These are phyloP conservation scores for Erythrophleum ivorense DNA, from an alignment of 331 rosid genomes.

Conservation along the genomic window DNA sequence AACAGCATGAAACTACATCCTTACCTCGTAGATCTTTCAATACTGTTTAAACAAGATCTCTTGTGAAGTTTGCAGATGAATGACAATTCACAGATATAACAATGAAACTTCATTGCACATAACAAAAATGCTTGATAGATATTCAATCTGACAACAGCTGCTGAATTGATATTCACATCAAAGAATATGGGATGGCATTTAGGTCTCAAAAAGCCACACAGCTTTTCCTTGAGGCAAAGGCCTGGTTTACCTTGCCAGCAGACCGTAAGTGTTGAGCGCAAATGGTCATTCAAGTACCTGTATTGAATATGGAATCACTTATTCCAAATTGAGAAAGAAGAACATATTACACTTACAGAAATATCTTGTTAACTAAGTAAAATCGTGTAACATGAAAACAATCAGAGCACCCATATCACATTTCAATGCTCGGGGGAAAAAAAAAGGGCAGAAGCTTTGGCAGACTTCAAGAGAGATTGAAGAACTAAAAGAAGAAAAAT, in stretches of 20 bases:
- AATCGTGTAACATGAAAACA: not conserved
- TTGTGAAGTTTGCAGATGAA: slow-evolving; percentile 60
- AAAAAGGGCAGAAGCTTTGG: not conserved
- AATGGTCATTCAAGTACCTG: slow-evolving; percentile 80
- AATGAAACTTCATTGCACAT: slow-evolving; percentile 91
- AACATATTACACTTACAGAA: slow-evolving; percentile 2
- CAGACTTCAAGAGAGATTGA: not conserved
- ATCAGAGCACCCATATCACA: slow-evolving; percentile 5
- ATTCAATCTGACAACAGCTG: slow-evolving; percentile 81
- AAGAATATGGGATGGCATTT: slow-evolving; percentile 90
- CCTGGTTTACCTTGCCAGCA: slow-evolving; percentile 81
- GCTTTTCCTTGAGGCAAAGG: slow-evolving; percentile 54
- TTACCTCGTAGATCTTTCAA: slow-evolving; percentile 75
- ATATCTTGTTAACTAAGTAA: not conserved
- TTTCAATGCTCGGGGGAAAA: slow-evolving; percentile 1
- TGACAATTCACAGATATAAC: slow-evolving; percentile 67
- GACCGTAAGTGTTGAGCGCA: slow-evolving; percentile 71
- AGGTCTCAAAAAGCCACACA: slow-evolving; percentile 71
- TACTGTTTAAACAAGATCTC: slow-evolving; percentile 44
- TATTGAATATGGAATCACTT: slow-evolving; percentile 37
- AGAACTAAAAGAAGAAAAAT: not conserved
- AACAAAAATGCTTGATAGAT: slow-evolving; percentile 70
- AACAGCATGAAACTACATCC: slow-evolving; percentile 12
- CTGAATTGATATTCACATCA: slow-evolving; percentile 85
- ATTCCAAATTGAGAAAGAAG: slow-evolving; percentile 1